Evolutionary conservation across 495 filamentous ascomycete species (phyloP).

Genomic region (Achaetomiella virescens): DNA sequence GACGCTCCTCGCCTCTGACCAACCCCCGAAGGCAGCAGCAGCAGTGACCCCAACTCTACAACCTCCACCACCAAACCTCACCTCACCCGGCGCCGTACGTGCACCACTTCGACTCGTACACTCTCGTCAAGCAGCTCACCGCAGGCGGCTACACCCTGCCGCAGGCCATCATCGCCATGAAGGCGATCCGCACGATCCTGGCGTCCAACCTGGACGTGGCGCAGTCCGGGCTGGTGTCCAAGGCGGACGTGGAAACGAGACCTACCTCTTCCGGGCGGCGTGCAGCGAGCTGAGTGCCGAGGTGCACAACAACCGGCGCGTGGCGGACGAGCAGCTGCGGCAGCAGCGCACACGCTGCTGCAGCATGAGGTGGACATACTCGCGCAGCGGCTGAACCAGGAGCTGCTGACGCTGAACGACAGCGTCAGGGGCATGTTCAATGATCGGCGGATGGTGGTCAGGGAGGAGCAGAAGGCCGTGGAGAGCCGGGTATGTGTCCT

Average conservation of each 20-base stretch:
- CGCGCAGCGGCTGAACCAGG: constrained; percentile 73
- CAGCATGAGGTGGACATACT: constrained; percentile 94
- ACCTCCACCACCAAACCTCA: constrained; percentile 35
- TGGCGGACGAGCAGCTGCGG: constrained; percentile 63
- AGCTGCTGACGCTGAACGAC: constrained; percentile 73
- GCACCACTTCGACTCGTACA: constrained; percentile 95
- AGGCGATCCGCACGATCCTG: constrained; percentile 70
- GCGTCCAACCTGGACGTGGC: constrained; percentile 75
- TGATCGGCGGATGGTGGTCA: constrained; percentile 86
- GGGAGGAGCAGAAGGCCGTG: constrained; percentile 74
- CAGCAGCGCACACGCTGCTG: constrained; percentile 75
- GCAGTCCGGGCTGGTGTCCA: constrained; percentile 64
- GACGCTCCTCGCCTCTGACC: background rate
- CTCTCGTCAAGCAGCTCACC: constrained; percentile 70
- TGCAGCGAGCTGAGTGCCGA: constrained; percentile 87
- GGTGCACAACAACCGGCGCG: constrained; percentile 54
- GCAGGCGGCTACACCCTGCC: constrained; percentile 58
- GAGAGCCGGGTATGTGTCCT: constrained; percentile 56
- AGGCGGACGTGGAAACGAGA: constrained; percentile 81
- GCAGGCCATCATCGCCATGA: constrained; percentile 79
- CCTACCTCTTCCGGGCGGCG: constrained; percentile 89
- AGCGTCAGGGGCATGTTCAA: constrained; percentile 94
- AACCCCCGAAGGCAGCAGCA: constrained; percentile 37
- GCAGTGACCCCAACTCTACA: background rate
- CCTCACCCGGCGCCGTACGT: constrained; percentile 71